Conservation (phyloP, 495 filamentous ascomycete genomes). For the Penicillium ochrochloron region DNA sequence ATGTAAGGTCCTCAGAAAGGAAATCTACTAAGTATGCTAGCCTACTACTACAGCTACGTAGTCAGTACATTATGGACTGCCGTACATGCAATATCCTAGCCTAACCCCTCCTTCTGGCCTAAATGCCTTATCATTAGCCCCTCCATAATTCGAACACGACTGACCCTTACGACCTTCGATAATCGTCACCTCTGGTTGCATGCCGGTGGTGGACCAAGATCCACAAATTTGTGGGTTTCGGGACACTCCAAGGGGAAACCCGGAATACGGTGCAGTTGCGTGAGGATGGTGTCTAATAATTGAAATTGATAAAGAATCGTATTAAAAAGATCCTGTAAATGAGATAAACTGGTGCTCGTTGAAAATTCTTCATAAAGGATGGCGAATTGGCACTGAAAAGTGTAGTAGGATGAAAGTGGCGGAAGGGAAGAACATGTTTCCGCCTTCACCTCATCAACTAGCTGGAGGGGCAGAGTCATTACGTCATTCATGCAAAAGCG, state of each 20-base stretch:
- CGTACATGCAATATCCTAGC: neutral
- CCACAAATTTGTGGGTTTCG: constrained; percentile 17
- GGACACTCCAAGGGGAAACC: constrained; percentile 12
- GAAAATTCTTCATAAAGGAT: neutral
- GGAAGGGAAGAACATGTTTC: constrained; percentile 10
- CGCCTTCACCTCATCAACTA: neutral
- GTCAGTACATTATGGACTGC: neutral
- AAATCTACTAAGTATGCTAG: neutral
- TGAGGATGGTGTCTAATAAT: neutral
- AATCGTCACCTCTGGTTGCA: constrained; percentile 11
- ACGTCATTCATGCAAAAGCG: constrained; percentile 12
- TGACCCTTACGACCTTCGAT: constrained; percentile 7
- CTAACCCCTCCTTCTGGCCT: neutral
- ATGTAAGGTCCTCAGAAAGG: neutral
- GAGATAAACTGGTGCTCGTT: neutral
- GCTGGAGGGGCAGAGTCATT: constrained; percentile 2
- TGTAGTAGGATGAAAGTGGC: neutral
- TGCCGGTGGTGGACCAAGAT: constrained; percentile 17
- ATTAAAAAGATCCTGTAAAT: neutral
- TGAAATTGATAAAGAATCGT: neutral
- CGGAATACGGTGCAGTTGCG: constrained; percentile 1
- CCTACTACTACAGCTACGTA: neutral
- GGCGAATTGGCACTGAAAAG: too few relatives aligned
- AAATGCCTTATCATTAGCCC: neutral
- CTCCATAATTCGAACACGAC: neutral